Percentiles rank a stretch among this genome's conserved stretches.
Evolutionary conservation across 371 early-diverging fungal species (phyloP).

Genomic region (Apophysomyces ossiformis): DNA sequence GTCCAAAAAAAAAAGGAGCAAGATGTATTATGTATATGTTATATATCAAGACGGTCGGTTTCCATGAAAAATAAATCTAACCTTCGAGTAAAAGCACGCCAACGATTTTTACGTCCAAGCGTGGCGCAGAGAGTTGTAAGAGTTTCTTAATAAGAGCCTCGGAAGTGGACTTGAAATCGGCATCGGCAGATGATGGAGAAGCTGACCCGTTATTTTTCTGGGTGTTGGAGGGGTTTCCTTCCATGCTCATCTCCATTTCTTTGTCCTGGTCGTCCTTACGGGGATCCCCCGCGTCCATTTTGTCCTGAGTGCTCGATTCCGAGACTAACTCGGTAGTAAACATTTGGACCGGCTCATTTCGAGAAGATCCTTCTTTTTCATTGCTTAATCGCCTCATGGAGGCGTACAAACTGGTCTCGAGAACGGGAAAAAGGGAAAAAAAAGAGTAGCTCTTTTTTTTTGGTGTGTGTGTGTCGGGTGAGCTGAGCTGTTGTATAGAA

Average conservation of each 20-base stretch:
- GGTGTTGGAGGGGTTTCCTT: background rate
- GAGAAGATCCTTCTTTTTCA: background rate
- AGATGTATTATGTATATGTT: background rate
- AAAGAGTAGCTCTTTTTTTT: background rate
- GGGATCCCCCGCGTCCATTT: background rate
- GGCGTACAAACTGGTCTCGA: background rate
- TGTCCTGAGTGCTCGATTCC: background rate
- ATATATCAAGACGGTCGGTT: background rate
- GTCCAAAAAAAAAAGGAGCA: too few relatives aligned
- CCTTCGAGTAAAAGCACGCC: constrained; percentile 52
- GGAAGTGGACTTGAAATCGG: constrained; percentile 44
- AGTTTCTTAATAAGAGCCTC: constrained; percentile 44
- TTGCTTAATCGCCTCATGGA: constrained; percentile 6
- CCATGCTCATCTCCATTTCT: background rate
- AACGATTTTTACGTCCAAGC: constrained; percentile 48
- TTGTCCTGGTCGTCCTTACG: background rate
- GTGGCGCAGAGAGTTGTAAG: constrained; percentile 41
- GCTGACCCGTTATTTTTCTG: constrained; percentile 7
- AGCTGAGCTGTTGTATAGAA: too few relatives aligned
- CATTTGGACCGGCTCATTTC: background rate
- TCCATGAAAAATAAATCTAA: constrained; percentile 14
- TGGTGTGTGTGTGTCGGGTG: too few relatives aligned
- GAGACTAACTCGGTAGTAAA: constrained; percentile 2
- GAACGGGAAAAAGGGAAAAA: background rate
- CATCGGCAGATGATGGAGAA: constrained; percentile 16